These are phyloP conservation scores for Phytophthora chlamydospora DNA, from an alignment of 352 stramenopile genomes.

Conservation along the genomic window DNA sequence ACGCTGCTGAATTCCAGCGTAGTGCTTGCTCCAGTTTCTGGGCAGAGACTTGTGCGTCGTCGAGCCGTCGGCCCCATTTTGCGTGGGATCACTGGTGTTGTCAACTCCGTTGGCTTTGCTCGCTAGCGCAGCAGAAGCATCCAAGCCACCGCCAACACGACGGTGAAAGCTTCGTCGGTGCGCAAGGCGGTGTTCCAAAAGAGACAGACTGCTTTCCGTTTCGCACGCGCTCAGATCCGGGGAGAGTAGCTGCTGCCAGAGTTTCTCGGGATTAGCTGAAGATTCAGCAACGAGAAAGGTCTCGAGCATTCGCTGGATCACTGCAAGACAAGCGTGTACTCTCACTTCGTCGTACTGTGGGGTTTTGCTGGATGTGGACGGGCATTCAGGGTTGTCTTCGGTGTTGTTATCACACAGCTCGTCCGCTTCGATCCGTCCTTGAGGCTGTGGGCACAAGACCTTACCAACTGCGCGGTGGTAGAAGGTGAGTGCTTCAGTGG, in stretches of 20 bases:
- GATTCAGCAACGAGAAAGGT: conserved; percentile 53
- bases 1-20: conserved; percentile 35
- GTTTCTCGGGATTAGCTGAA: background rate
- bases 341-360: conserved; percentile 53
- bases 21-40: conserved; percentile 73
- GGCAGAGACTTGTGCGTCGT: conserved; percentile 44
- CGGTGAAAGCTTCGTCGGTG: conserved; percentile 56
- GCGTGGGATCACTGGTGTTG: conserved; percentile 19
- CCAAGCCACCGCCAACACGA: conserved; percentile 23
- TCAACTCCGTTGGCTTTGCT: conserved; percentile 21
- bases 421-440: background rate
- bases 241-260: conserved; percentile 58
- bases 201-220: conserved; percentile 45
- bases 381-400: background rate
- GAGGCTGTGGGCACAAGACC: conserved; percentile 3
- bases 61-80: conserved; percentile 15
- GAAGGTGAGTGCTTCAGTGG: conserved; percentile 51
- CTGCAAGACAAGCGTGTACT: conserved; percentile 58
- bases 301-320: conserved; percentile 65
- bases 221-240: conserved; percentile 51
- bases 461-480: conserved; percentile 54
- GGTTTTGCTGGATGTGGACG: too few relatives aligned
- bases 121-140: conserved; percentile 2
- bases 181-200: conserved; percentile 61
- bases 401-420: conserved; percentile 5